These are phyloP conservation scores for Leucocoprinus birnbaumii DNA, from an alignment of 768 basidiomycete species.

Conservation along the genomic window DNA sequence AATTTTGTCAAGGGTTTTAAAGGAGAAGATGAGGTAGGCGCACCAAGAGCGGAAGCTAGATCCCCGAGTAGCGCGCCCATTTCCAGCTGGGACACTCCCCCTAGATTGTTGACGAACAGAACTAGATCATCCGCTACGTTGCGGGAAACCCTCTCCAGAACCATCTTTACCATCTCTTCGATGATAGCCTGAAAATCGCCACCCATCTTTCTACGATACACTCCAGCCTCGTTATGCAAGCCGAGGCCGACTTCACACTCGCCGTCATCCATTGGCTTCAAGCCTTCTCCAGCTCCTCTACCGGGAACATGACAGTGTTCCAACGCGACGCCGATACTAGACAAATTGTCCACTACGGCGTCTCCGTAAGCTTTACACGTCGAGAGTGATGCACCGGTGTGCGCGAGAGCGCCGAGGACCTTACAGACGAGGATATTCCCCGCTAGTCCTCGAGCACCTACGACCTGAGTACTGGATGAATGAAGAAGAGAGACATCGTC, in stretches of 20 bases:
- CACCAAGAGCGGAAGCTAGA: slow-evolving; percentile 38
- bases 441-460: slow-evolving; percentile 47
- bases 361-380: slow-evolving; percentile 31
- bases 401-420: slow-evolving; percentile 48
- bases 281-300: slow-evolving; percentile 18
- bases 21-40: slow-evolving; percentile 16
- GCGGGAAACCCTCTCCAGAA: slow-evolving; percentile 25
- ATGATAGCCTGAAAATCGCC: slow-evolving; percentile 23
- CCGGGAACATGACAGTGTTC: slow-evolving; percentile 63
- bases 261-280: slow-evolving; percentile 17
- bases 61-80: slow-evolving; percentile 49
- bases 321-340: slow-evolving; percentile 39
- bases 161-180: slow-evolving; percentile 37
- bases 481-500: slow-evolving; percentile 51
- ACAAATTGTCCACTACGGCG: slow-evolving; percentile 27
- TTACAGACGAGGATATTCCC: slow-evolving; percentile 54
- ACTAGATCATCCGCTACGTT: slow-evolving; percentile 40
- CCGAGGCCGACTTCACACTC: slow-evolving; percentile 51
- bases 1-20: neutral
- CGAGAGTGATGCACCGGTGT: slow-evolving; percentile 31
- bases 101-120: slow-evolving; percentile 54
- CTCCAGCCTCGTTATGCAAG: slow-evolving; percentile 54
- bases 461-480: slow-evolving; percentile 23
- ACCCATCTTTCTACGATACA: slow-evolving; percentile 32
- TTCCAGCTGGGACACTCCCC: slow-evolving; percentile 49